Evolutionary conservation across 345 rosid genomes (phyloP), one percentile per base, ranked within the genome.

Genomic region (Brassica rapa): DNA sequence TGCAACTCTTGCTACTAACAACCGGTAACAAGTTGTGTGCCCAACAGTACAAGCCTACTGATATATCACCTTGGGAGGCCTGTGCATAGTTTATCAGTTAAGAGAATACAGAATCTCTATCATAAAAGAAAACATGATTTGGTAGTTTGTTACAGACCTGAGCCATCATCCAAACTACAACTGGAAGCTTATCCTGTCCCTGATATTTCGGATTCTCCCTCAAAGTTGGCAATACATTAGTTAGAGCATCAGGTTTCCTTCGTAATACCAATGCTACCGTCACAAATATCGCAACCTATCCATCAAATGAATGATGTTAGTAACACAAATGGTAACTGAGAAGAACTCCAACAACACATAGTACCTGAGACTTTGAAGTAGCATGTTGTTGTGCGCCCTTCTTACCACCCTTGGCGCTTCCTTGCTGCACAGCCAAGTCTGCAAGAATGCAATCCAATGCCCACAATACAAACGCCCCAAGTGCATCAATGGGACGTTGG

Each of bases 271-370:
- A 85, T 46, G 92, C 94, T 49, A 88, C 76, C 24, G 72, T 87
- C 79, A 87, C 88, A 86, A 91, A 91, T 62, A 91, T 86, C 1
- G 90, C 97, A 72, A 85, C 93, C 96, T 91, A 86, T 70, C 66
- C 73, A 66, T 72, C 65, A n/a, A 71, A 19, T 19, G 19, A 72
- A 11, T 25, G 51, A 29, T 41, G 30, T n/a, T 43, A 37, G 61
- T 14, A 32, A 32, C 35, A 0, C 1, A 5, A 29, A 29, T 29
- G 3, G 32, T 29, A 29, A 29, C 32, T 1, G 32, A 29, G 32
- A 29, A 29, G 4, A 29, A 29, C 4, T 2, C 32, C 32, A 29
- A 15, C 43, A 19, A 19, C 19, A 19, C 29, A 65, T 19, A 33
- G 37, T 70, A 86, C 89, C 87, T 88, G 91, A 71, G 96, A 91